Base-by-base conservation (phyloP, 306 rosid species). In the Pyrus betulifolia region DNA sequence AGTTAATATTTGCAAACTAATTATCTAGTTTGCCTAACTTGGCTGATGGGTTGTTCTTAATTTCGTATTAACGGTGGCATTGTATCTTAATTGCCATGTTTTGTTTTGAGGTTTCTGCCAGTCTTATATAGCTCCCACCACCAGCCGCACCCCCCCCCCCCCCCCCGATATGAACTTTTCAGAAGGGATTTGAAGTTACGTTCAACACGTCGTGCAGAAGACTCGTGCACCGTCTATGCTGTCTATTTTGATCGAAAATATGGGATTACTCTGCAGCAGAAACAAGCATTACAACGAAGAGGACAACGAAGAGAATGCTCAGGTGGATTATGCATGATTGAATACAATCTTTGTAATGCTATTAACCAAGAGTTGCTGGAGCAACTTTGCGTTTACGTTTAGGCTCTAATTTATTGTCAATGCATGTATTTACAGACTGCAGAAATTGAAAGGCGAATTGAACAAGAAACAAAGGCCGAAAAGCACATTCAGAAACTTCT, bases 261-360 rank as follows among this genome's bases (percentile, higher is more conserved):
- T 96, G 99, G 99, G 99, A 57, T 87, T 82, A 81, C 93, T 96
- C 78, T 96, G 99, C 87, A 90, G 99, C 87, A 91, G 86, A 86
- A 91, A 76, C 77, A 92, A 86, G 52, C 91, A 85, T 27, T 86
- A 81, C 85, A 87, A 86, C 74, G 90, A 88, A 78, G 88, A 91
- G 19, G 92, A 91, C 25, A 67, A 80, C 33, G 97, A 96, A 87
- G 99, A 92, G 83, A 89, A 85, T 74, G 93, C 86, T 42, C 98
- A 96, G 88, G 99, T 95, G 78, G 59, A n/a, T 75, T 72, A 68
- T 77, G 4, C 45, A 21, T 27, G 23, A 70, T 30, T 31, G 62
- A 65, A 67, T 60, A 42, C 60, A 23, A 52, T 7, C 35, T 69
- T 45, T 8, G 13, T 30, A 67, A 19, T 58, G 58, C 76, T 25